Evolutionary conservation across 495 filamentous ascomycete genomes (phyloP), one percentile per base, ranked within the genome.

Genomic region (Delitschia confertaspora): DNA sequence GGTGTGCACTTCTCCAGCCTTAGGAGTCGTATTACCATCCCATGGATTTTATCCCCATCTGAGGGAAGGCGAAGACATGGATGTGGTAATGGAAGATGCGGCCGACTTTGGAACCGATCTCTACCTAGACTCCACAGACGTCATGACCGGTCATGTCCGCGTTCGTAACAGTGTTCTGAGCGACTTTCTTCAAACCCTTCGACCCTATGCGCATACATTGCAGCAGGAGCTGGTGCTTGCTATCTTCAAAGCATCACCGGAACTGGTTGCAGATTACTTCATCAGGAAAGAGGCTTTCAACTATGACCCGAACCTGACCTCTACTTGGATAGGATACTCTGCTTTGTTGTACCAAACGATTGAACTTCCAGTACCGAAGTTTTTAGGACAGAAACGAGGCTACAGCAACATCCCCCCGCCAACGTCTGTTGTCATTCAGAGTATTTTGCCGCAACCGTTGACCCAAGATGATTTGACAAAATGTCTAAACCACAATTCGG

Each of bases 291-390:
- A 78, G 30, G 73, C 77, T 53, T 93, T 96, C 60, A 72, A 78
- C 3, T 84, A 93, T 36, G 93, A 95, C 19, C 88, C 91, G 0
- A 96, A 95, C 55, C 69, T 88, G 7, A 86, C 86, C 1, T 72
- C 85, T 0, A 89, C 88, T 3, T 99, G 91, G 91, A 80, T 96
- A 52, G 88, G 88, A 14, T 95, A 88, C 57, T 87, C 84, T 2
- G 73, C 85, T 0, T 84, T 96, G 40, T 63, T 99, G 4, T 88
- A 91, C 59, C 82, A 81, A 17, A 71, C 73, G 0, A 73, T 95
- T 5, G 71, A 80, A 40, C 60, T 94, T 17, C 79, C 82, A 9
- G 66, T 93, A 32, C 86, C 86, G 10, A 51, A 65, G 6, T 75
- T 72, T 51, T 83, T 85, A 58, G 84, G 84, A 11, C 64, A 66